These are phyloP conservation scores for Fusarium hostae DNA, from an alignment of 2,329 filamentous ascomycete species.

Conservation along the genomic window DNA sequence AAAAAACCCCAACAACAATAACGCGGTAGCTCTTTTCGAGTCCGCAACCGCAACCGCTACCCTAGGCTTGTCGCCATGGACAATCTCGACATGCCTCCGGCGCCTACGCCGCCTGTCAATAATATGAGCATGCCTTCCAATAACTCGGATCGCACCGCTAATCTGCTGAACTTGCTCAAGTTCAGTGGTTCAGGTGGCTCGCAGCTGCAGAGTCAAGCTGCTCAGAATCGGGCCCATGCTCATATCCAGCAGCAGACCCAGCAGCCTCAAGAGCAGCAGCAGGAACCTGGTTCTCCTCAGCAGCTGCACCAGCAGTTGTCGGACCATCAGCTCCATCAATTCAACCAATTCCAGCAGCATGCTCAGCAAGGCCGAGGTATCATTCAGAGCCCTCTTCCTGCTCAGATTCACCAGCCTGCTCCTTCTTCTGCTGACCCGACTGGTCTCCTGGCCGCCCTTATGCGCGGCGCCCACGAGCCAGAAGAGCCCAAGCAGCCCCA, in stretches of 20 bases:
- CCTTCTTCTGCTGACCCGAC: constrained; percentile 66
- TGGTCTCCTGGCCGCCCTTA: constrained; percentile 69
- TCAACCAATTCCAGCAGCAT: constrained; percentile 45
- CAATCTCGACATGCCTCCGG: constrained; percentile 59
- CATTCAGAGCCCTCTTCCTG: constrained; percentile 45
- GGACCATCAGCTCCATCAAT: constrained; percentile 46
- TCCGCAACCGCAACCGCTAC: constrained; percentile 39
- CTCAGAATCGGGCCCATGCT: constrained; percentile 36
- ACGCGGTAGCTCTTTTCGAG: constrained; percentile 37
- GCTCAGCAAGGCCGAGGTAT: constrained; percentile 32
- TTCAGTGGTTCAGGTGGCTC: constrained; percentile 58
- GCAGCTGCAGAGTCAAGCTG: constrained; percentile 51
- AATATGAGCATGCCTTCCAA: constrained; percentile 52
- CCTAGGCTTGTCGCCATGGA: constrained; percentile 41
- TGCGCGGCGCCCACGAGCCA: constrained; percentile 65
- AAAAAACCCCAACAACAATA: constrained; percentile 5
- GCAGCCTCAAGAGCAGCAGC: constrained; percentile 33
- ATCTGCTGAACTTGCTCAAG: constrained; percentile 70
- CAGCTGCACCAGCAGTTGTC: constrained; percentile 39
- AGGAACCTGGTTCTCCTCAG: constrained; percentile 32
- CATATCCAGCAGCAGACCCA: constrained; percentile 29
- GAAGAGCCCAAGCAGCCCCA: constrained; percentile 53
- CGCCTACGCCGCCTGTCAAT: constrained; percentile 61
- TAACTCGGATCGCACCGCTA: constrained; percentile 62
- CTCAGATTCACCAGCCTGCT: constrained; percentile 66